These are phyloP conservation scores for Hippophae tibetana DNA, from an alignment of 306 rosid genomes.

Conservation along the genomic window DNA sequence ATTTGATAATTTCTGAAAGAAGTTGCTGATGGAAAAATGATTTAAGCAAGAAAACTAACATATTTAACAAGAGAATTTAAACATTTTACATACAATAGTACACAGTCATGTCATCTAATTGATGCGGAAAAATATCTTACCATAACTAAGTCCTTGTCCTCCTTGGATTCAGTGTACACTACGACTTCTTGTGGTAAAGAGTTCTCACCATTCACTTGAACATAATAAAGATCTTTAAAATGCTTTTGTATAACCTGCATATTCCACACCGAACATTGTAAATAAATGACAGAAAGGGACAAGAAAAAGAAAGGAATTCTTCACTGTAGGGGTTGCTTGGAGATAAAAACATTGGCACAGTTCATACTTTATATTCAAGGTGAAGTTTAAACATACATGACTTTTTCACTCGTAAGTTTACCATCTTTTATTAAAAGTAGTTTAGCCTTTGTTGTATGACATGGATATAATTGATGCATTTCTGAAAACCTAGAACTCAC, in stretches of 20 bases:
- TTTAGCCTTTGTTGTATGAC: too few relatives aligned
- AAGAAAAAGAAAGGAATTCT: neutral
- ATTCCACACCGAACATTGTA: slow-evolving; percentile 13
- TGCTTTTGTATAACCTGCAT: slow-evolving; percentile 67
- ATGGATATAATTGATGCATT: too few relatives aligned
- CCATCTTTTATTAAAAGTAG: too few relatives aligned
- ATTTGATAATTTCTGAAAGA: neutral
- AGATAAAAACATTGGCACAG: too few relatives aligned
- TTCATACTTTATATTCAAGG: too few relatives aligned
- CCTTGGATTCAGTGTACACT: slow-evolving; percentile 57
- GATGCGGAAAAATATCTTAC: slow-evolving; percentile 28
- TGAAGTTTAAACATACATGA: too few relatives aligned
- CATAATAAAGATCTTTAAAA: slow-evolving; percentile 63
- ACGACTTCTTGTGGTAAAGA: slow-evolving; percentile 40
- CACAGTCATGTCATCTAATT: neutral
- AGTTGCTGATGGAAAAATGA: neutral
- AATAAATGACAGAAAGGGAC: neutral
- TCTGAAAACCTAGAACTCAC: too few relatives aligned
- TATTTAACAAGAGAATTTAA: neutral
- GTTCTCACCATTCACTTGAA: slow-evolving; percentile 34
- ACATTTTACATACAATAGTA: neutral
- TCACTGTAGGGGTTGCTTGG: too few relatives aligned
- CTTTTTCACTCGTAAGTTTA: too few relatives aligned
- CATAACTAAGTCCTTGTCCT: slow-evolving; percentile 60
- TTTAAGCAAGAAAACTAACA: slow-evolving; percentile 2